Base-by-base conservation (phyloP, 2,329 filamentous ascomycete species). In the Paraphoma sp. region DNA sequence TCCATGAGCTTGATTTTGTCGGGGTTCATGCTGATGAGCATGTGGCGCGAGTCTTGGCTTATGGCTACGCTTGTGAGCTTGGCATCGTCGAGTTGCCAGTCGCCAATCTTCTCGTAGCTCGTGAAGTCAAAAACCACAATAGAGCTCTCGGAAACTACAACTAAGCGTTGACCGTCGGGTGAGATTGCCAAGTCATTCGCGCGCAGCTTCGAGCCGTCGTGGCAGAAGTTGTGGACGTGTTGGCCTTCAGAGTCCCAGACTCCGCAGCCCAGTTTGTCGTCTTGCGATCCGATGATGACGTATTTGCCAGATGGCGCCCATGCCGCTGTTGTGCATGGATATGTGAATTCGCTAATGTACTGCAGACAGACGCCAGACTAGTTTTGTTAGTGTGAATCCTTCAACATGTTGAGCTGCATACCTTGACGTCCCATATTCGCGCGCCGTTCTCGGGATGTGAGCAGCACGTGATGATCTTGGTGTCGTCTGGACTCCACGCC, bases 401-500 rank as follows among this genome's bases (percentile, higher is more conserved):
- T 14, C 17, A 17, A 30, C 18, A 29, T 9, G 36, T 9, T 28
- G 31, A 7, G 16, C 29, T 5, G 55, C 67, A 51, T 69, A 73
- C 73, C 60, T 71, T 71, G 36, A 72, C 68, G 75, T 93, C 86
- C 90, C 91, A 97, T 59, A 97, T 77, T 36, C 89, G 85, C 1
- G 91, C 92, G 59, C 84, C 84, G 45, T 84, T 86, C 70, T 96
- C 76, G 43, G 70, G 68, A 44, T 72, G 91, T 63, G 87, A 84
- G 14, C 87, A 90, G 73, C 94, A 98, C 14, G 90, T 94, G 40
- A 98, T 87, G 33, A 99, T 82, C 78, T 91, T 91, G 1, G 85
- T 84, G 77, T 96, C 92, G 75, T 99, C 92, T 5, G 93, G 95
- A 72, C 93, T 97, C 92, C 95, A 99, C 1, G 91, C 84, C 4